Conservation (phyloP, 1,139 yeast species). For the Lodderomyces parapsilosis region DNA sequence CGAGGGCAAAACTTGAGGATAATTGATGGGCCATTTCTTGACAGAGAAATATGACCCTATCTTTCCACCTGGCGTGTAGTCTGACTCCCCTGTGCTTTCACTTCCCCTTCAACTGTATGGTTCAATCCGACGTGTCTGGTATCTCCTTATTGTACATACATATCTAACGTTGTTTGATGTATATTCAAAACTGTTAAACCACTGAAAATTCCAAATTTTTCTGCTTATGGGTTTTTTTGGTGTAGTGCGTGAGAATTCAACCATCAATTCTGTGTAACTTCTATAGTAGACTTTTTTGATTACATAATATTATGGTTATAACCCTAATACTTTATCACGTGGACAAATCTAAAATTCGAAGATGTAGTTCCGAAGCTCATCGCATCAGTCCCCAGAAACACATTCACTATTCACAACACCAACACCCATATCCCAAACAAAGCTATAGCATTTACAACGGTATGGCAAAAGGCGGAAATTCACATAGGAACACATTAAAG, state of each 20-base stretch:
- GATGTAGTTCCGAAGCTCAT: neutral
- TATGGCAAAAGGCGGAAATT: constrained; percentile 67
- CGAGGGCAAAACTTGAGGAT: too few relatives aligned
- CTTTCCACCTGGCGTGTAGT: too few relatives aligned
- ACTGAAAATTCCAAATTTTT: constrained; percentile 2
- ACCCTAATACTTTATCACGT: constrained; percentile 1
- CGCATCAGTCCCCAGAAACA: too few relatives aligned
- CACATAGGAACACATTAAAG: constrained; percentile 81
- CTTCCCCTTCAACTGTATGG: neutral
- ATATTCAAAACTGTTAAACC: neutral
- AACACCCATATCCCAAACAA: too few relatives aligned
- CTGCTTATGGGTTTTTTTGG: constrained; percentile 1
- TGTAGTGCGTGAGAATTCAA: neutral
- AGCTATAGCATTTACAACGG: too few relatives aligned
- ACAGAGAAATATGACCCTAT: too few relatives aligned
- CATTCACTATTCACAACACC: too few relatives aligned
- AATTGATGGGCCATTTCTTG: too few relatives aligned
- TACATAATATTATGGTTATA: neutral
- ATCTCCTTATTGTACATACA: neutral
- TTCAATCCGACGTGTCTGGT: neutral
- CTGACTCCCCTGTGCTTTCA: too few relatives aligned
- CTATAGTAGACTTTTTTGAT: neutral
- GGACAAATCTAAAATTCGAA: neutral
- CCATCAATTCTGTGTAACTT: neutral
- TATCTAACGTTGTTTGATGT: constrained; percentile 9